Evolutionary conservation across 257 asterid genomes (phyloP).

Genomic region (Primulina eburnea): DNA sequence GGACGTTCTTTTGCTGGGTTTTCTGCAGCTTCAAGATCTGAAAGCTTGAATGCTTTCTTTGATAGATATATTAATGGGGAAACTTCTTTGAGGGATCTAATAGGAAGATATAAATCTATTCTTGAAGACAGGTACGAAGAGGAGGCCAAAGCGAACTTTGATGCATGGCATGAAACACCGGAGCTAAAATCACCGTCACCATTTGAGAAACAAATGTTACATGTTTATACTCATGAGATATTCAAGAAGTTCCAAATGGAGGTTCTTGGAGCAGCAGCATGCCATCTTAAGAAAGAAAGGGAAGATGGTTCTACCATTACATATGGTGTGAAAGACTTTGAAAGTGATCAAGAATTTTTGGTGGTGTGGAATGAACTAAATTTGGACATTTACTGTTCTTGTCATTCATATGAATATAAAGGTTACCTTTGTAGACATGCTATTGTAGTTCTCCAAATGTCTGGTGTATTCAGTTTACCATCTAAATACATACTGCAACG

Average conservation of each 20-base stretch:
- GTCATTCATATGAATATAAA: conserved; percentile 67
- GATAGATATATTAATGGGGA: conserved; percentile 66
- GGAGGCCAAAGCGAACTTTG: conserved; percentile 88
- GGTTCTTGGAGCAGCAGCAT: conserved; percentile 88
- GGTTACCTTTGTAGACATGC: conserved; percentile 92
- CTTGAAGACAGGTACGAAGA: conserved; percentile 80
- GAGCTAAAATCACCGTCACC: conserved; percentile 93
- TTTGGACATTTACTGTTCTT: conserved; percentile 61
- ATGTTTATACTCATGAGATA: conserved; percentile 73
- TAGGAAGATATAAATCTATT: conserved; percentile 51
- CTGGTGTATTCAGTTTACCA: conserved; percentile 81
- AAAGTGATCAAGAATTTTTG: conserved; percentile 51
- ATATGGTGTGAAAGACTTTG: conserved; percentile 70
- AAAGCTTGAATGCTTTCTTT: conserved; percentile 59
- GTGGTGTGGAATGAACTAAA: conserved; percentile 70
- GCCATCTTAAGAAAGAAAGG: conserved; percentile 77
- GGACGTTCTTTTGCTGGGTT: conserved; percentile 71
- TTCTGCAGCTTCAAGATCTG: conserved; percentile 66
- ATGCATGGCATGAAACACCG: conserved; percentile 92
- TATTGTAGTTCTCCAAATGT: conserved; percentile 94
- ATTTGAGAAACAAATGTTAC: conserved; percentile 78
- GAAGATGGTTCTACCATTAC: conserved; percentile 52
- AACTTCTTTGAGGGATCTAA: conserved; percentile 60
- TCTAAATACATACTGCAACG: conserved; percentile 69
- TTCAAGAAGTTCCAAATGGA: conserved; percentile 82